Base-by-base conservation (phyloP, 1,139 yeast species). In the Debaryomyces psychrophilus region DNA sequence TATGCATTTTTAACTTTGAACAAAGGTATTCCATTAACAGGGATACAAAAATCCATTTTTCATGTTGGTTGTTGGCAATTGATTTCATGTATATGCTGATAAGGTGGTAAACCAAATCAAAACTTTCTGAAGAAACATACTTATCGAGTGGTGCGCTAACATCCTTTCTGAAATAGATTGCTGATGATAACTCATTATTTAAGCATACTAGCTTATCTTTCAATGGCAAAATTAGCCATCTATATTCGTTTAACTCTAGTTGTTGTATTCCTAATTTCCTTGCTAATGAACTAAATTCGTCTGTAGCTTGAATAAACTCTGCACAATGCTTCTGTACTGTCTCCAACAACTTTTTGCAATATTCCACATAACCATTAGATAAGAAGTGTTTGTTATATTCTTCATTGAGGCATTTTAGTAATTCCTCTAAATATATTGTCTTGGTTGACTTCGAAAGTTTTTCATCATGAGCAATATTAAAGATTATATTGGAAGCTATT, bases 181-280 rank as follows among this genome's bases (percentile, higher is more conserved):
- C 55, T 20, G 62, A 54, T 1, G 59, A 37, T 14, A 71, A 48
- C 37, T 69, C 75, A 31, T 51, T 51, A 45, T 71, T 69, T 11
- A 72, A 55, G 25, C 59, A 56, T 1, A 55, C 44, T 5, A 74
- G 49, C 46, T 62, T 61, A 9, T 64, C 64, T 8, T 55, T 46
- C 26, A 62, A 45, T 1, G 71, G 58, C 34, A 59, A 51, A 5
- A 52, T 48, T 18, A 54, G 55, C 70, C 73, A 67, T 36, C 62
- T 60, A 37, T 61, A 57, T 27, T 56, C 60, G 33, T 62, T 61
- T 7, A 64, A 46, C 18, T 66, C 66, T 5, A 56, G 49, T 11
- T 62, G 66, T 35, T 59, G 58, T 29, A 71, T 64, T 1, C 72
- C 73, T 33, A 71, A 51, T 45, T 65, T 69, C 12, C 59, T 58